These are phyloP conservation scores for Metarhizium sp. DNA, from an alignment of 2,329 filamentous ascomycete genomes.

Conservation along the genomic window DNA sequence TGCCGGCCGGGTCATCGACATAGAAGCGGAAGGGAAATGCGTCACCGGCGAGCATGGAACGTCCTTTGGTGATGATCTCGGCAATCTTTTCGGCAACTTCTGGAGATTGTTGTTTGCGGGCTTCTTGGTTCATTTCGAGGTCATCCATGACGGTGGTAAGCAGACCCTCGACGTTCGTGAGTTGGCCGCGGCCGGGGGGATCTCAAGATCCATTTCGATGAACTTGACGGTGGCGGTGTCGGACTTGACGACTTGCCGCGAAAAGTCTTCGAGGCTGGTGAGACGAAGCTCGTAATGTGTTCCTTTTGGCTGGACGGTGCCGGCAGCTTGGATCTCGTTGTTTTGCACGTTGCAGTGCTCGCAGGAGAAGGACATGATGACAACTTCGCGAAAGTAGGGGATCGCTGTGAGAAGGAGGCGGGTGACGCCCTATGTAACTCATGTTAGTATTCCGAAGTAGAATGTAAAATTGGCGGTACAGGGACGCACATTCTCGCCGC, in stretches of 20 bases:
- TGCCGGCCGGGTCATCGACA: conserved; percentile 86
- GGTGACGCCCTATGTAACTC: conserved; percentile 61
- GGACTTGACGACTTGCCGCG: conserved; percentile 84
- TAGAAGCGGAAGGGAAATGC: conserved; percentile 81
- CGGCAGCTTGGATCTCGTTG: conserved; percentile 88
- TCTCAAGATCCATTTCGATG: conserved; percentile 86
- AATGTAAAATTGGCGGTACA: not conserved
- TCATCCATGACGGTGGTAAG: conserved; percentile 71
- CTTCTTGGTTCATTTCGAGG: conserved; percentile 72
- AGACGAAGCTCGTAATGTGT: conserved; percentile 75
- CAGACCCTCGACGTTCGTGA: conserved; percentile 89
- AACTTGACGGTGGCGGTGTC: conserved; percentile 80
- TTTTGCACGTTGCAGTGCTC: conserved; percentile 83
- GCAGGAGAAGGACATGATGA: conserved; percentile 95
- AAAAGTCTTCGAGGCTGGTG: conserved; percentile 63
- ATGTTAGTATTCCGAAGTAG: not conserved
- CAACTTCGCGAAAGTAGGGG: conserved; percentile 94
- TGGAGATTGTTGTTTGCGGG: conserved; percentile 66
- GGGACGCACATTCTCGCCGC: conserved; percentile 60
- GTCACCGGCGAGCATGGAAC: conserved; percentile 67
- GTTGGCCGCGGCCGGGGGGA: conserved; percentile 85
- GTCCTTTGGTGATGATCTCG: conserved; percentile 63
- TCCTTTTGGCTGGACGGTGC: conserved; percentile 83
- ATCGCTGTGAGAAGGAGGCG: conserved; percentile 83
- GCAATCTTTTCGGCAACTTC: conserved; percentile 73